Base-by-base conservation (phyloP, 192 early-diverging fungal genomes). In the Obelidium mucronatum region DNA sequence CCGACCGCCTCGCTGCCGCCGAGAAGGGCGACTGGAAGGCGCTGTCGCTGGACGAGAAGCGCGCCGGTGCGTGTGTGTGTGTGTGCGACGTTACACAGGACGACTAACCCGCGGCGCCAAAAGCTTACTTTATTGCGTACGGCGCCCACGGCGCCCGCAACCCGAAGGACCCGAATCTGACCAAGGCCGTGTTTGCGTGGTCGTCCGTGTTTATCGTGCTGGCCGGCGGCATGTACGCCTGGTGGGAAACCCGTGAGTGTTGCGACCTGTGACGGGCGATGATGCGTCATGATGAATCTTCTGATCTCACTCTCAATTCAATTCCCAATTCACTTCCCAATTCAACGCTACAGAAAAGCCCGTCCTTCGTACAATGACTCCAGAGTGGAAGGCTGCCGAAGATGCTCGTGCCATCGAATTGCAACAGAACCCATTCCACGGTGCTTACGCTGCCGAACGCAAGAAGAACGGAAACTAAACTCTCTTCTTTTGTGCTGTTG, bases 1-100 rank as follows among this genome's bases (percentile, higher is more conserved):
- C 92, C 67, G 93, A 92, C 77, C 79, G 86, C 44, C 88, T 99
- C 34, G 87, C 87, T 73, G 93, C 93, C 81, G 87, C 85, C 74
- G 94, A 97, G 89, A 96, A 96, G 89, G 93, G 89, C 55, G 95
- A 99, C 89, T 99, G 97, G 97, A 93, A 93, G 86, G 88, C 90
- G 75, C 82, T 99, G 75, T 83, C 96, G 59, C 74, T 93, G 78
- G 96, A 98, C 63, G 90, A 99, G 86, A 99, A 99, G 92, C 92
- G 94, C 79, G 94, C 97, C 77, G 92, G 94, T 95, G 84, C 53
- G 75, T 66, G 0, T 40, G 44, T 48, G 8, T 48, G 8, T 6
- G 11, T 48, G 5, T 48, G 44, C 19, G 37, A 1, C 26, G n/a
- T 33, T 36, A 56, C 6, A n/a, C n/a, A n/a, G n/a, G n/a, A n/a